phyloP scores from a whole-genome alignment of 768 basidiomycete species.

The Lentinula lateritia region DNA sequence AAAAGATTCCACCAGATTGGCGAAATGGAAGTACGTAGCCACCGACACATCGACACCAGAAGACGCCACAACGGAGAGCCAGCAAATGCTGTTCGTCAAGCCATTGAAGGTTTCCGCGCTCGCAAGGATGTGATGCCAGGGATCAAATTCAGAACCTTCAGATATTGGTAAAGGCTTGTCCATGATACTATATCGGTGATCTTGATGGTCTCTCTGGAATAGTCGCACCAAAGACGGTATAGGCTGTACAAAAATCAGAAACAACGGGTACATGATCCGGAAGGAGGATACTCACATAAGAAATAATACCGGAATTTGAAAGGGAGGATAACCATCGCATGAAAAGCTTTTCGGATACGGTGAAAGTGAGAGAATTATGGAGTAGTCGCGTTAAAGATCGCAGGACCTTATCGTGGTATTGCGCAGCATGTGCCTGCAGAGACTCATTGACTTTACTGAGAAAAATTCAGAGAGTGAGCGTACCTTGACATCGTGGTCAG shows the following conservation, averaged over 20 bases:
- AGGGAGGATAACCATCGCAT: conserved; percentile 52
- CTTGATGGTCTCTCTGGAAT: conserved; percentile 49
- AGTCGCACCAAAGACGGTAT: conserved; percentile 50
- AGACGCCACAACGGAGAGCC: conserved; percentile 55
- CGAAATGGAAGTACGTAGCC: conserved; percentile 42
- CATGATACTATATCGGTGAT: conserved; percentile 31
- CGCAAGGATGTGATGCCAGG: conserved; percentile 37
- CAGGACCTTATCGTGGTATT: conserved; percentile 37
- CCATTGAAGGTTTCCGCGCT: conserved; percentile 19
- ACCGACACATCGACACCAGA: conserved; percentile 64
- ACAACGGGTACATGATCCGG: background rate
- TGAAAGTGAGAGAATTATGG: conserved; percentile 50
- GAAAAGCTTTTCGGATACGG: conserved; percentile 52
- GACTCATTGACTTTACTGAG: background rate
- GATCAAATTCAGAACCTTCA: conserved; percentile 37
- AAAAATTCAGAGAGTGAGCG: background rate
- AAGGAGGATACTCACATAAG: conserved; percentile 29
- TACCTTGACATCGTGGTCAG: conserved; percentile 12
- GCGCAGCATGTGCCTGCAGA: conserved; percentile 15
- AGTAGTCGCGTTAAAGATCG: conserved; percentile 48
- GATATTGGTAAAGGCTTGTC: conserved; percentile 24
- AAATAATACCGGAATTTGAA: conserved; percentile 23
- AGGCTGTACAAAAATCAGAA: conserved; percentile 27
- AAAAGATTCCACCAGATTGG: conserved; percentile 31
- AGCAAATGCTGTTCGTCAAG: conserved; percentile 43